Conservation (phyloP, 1,284 basidiomycete genomes). For the Cerioporus squamosus region DNA sequence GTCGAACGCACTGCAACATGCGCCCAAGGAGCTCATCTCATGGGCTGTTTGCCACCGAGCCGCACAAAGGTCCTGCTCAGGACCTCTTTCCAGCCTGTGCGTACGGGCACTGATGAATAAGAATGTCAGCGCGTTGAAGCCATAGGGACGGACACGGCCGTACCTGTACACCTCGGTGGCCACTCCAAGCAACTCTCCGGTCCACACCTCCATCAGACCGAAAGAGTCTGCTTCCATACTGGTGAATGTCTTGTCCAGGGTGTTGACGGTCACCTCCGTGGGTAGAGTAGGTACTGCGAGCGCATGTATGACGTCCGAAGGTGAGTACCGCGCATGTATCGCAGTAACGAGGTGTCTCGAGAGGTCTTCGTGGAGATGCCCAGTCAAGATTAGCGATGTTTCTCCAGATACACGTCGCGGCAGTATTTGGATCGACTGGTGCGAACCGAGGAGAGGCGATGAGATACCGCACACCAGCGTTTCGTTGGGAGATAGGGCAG, state of each 20-base stretch:
- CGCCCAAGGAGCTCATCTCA: constrained; percentile 64
- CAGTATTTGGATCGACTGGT: constrained; percentile 51
- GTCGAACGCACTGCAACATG: constrained; percentile 65
- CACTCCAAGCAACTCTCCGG: constrained; percentile 54
- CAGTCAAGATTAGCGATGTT: constrained; percentile 8
- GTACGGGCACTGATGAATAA: constrained; percentile 41
- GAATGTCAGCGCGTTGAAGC: constrained; percentile 10
- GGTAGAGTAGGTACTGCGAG: constrained; percentile 47
- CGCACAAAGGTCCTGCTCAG: constrained; percentile 44
- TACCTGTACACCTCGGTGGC: constrained; percentile 62
- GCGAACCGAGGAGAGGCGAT: constrained; percentile 43
- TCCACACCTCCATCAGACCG: constrained; percentile 34
- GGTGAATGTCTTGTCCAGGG: constrained; percentile 46
- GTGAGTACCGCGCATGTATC: constrained; percentile 48
- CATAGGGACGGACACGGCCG: constrained; percentile 13
- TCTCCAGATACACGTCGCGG: constrained; percentile 38
- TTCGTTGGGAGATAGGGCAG: constrained; percentile 60
- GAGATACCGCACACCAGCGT: constrained; percentile 55
- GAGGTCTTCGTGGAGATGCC: constrained; percentile 18
- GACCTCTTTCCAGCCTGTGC: constrained; percentile 32
- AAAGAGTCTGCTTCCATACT: constrained; percentile 42
- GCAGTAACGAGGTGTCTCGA: constrained; percentile 43
- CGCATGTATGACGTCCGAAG: constrained; percentile 58
- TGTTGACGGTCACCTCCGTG: constrained; percentile 44
- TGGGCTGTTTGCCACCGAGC: constrained; percentile 59